Evolutionary conservation across 2,329 filamentous ascomycete species (phyloP), one percentile per base, ranked within the genome.

Genomic region (Domatiomyces catenatus): DNA sequence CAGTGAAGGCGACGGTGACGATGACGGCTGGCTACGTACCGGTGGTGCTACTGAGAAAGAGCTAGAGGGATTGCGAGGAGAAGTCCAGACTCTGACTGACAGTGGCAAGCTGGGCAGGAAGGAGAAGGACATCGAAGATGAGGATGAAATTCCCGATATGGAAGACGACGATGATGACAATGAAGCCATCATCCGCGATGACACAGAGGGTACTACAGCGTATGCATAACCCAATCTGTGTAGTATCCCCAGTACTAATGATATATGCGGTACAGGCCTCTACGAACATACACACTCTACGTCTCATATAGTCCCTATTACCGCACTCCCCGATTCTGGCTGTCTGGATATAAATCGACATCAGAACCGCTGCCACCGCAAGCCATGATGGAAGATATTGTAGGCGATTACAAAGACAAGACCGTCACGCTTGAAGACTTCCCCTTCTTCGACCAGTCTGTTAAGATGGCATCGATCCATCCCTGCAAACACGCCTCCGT

Each of bases 291-390:
- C 68, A 94, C 85, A 44, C 83, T 98, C 58, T 98, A 98, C 75
- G 96, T 98, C 63, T 92, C 88, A 70, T 98, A 98, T 71, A 86
- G 89, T 3, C 85, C 89, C 39, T 95, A 94, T 73, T 98, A 96
- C 71, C 85, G 87, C 59, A 96, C 92, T 3, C 92, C 92, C 0
- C 86, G 92, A 32, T 79, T 96, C 61, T 98, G 95, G 68, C 80
- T 98, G 46, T 93, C 88, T 0, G 92, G 92, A 61, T 96, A 96
- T 68, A 73, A 80, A 10, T 77, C 84, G 22, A 78, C 80, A 52
- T 86, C 86, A 24, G 84, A 88, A 57, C 88, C 89, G 1, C 81
- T 94, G 0, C 79, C 84, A 2, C 88, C 88, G 2, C 77, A 84
- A 48, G 74, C 83, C 48, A 94, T 94, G 88, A 93, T 94, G 85